A percentile compares a stretch with the other conserved stretches of the same genome.
Evolutionary conservation across 176 grass and related monocot species (phyloP).

Genomic region (Avena atlantica): DNA sequence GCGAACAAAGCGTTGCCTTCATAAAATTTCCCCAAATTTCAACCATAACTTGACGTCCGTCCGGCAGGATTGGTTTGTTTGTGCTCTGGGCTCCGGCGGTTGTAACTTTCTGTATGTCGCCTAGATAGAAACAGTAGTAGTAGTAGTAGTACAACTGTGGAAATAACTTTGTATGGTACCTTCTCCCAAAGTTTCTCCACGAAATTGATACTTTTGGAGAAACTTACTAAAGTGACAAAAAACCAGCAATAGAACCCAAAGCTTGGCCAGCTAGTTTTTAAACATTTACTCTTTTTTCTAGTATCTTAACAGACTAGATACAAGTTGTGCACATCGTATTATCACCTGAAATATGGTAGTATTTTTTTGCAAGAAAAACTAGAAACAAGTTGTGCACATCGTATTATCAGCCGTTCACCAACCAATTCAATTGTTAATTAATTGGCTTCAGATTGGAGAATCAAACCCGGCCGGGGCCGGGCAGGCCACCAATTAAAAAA

Average conservation of each 20-base stretch:
- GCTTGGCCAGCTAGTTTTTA: neutral
- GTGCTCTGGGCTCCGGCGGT: neutral
- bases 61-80: neutral
- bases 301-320: too few species aligned
- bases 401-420: neutral
- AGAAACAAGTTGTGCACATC: neutral
- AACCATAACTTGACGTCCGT: neutral
- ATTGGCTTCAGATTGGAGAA: neutral
- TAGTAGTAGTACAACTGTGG: neutral
- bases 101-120: neutral
- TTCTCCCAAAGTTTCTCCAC: neutral
- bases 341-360: too few species aligned
- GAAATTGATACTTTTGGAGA: neutral
- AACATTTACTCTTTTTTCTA: too few species aligned
- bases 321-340: too few species aligned
- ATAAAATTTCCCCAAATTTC: neutral
- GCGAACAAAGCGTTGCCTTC: neutral
- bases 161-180: neutral
- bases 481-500: constrained; percentile 18
- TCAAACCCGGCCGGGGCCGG: neutral
- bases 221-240: constrained; percentile 18
- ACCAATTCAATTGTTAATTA: neutral
- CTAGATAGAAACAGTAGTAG: neutral
- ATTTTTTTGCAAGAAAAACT: neutral
- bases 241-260: neutral